phyloP scores from a whole-genome alignment of 768 basidiomycete species.

The Erythrobasidium yunnanense region DNA sequence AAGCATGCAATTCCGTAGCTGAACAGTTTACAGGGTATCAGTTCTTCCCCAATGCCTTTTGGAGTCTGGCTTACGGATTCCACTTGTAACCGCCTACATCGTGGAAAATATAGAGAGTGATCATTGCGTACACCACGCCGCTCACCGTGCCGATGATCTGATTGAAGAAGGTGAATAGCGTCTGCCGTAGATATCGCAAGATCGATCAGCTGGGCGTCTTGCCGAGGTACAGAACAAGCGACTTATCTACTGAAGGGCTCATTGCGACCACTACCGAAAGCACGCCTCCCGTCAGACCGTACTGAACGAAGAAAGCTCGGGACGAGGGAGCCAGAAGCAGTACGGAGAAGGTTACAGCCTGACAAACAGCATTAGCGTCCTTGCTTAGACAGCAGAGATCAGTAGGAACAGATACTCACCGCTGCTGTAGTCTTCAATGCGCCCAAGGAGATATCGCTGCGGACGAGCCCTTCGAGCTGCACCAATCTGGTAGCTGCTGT shows the following conservation, averaged over 20 bases:
- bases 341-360: slow-evolving; percentile 37
- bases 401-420: slow-evolving; percentile 36
- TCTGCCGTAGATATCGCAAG: slow-evolving; percentile 35
- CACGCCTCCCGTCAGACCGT: slow-evolving; percentile 37
- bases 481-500: not conserved
- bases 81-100: slow-evolving; percentile 39
- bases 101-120: slow-evolving; percentile 37
- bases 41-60: not conserved
- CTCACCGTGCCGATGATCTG: slow-evolving; percentile 38
- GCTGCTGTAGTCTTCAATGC: slow-evolving; percentile 22
- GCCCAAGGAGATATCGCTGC: not conserved
- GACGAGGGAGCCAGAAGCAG: slow-evolving; percentile 38
- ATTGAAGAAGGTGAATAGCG: slow-evolving; percentile 39
- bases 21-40: not conserved
- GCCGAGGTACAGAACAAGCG: not conserved
- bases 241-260: slow-evolving; percentile 37
- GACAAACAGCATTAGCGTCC: not conserved
- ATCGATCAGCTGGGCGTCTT: not conserved
- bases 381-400: slow-evolving; percentile 28
- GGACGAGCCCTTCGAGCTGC: slow-evolving; percentile 3
- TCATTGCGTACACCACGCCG: slow-evolving; percentile 30
- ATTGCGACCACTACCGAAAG: slow-evolving; percentile 41
- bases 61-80: slow-evolving; percentile 35
- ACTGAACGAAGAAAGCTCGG: slow-evolving; percentile 38
- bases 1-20: slow-evolving; percentile 19